Evolutionary conservation across 805 yeast species (phyloP), one percentile per base, ranked within the genome.

Genomic region (Yamadazyma kitorensis): DNA sequence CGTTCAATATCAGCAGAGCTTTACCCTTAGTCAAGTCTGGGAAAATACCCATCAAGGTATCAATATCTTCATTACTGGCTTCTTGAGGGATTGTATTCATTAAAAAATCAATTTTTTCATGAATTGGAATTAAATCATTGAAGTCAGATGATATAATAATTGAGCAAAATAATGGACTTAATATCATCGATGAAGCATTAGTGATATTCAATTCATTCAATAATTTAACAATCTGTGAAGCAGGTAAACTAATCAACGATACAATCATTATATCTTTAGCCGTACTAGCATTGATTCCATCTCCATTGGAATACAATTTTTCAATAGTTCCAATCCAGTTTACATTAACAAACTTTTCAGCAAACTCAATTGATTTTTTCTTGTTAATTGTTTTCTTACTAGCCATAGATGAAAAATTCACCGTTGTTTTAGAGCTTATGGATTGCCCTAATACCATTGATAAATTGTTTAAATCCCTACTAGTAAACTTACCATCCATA

Each of bases 261-360:
- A 82, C 47, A 2, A 79, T 49, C 63, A 71, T 74, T 1, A 80
- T 49, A 18, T 78, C 65, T 44, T 68, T 70, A 15, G 76, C 63
- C 0, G 49, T 40, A 4, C 61, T 54, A 0, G 79, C 64, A 46
- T 74, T 71, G 7, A 74, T 49, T 25, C 83, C 76, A 16, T 60
- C 61, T 4, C 86, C 87, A 34, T 70, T 72, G 7, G 70, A 70
- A 57, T 77, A 82, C 34, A 78, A 52, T 24, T 60, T 64, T 45
- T 83, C 91, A 27, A 84, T 48, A 10, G 57, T 52, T 43, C 76
- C 80, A 12, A 80, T 54, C 88, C 88, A 83, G 8, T 64, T 57
- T 1, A 59, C 47, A 14, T 63, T 63, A 2, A 81, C 75, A 54
- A 82, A 84, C 14, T 47, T 50, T 36, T 75, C 82, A 2, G 78